Percentiles rank a stretch among this genome's conserved stretches.
Conservation (phyloP, 805 yeast genomes). For the Blastobotrys americana region DNA sequence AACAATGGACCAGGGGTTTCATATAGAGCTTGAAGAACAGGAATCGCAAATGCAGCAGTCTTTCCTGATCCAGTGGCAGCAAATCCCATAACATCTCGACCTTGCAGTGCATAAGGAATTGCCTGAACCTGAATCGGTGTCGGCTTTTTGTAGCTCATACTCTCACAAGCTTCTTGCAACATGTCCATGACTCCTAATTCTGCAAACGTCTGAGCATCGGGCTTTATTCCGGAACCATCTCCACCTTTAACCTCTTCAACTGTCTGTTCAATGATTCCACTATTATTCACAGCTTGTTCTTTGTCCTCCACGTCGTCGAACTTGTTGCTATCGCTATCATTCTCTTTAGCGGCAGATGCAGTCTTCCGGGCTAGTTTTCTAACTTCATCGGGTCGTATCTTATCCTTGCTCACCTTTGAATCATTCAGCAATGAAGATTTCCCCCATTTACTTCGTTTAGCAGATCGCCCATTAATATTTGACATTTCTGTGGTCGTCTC, state of each 20-base stretch:
- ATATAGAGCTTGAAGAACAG: conserved; percentile 86
- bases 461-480: neutral
- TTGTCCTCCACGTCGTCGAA: conserved; percentile 2
- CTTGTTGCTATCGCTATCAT: conserved; percentile 6
- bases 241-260: conserved; percentile 9
- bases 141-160: conserved; percentile 69
- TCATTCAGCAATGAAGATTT: neutral
- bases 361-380: neutral
- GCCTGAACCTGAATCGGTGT: conserved; percentile 92
- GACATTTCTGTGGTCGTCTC: neutral
- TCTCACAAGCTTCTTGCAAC: conserved; percentile 68
- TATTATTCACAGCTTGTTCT: conserved; percentile 7
- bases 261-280: conserved; percentile 10
- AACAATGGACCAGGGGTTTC: conserved; percentile 80
- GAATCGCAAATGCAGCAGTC: conserved; percentile 97
- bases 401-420: neutral
- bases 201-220: conserved; percentile 22
- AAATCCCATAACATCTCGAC: conserved; percentile 88
- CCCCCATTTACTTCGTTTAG: neutral
- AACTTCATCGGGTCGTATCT: neutral
- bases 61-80: conserved; percentile 99
- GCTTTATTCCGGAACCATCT: conserved; percentile 8
- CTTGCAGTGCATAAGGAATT: conserved; percentile 83
- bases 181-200: conserved; percentile 32
- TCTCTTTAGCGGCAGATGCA: neutral